Percentiles rank a stretch among this genome's conserved stretches.
These are phyloP conservation scores for Pseudohyphozyma bogoriensis DNA, from an alignment of 768 basidiomycete species.

Conservation along the genomic window DNA sequence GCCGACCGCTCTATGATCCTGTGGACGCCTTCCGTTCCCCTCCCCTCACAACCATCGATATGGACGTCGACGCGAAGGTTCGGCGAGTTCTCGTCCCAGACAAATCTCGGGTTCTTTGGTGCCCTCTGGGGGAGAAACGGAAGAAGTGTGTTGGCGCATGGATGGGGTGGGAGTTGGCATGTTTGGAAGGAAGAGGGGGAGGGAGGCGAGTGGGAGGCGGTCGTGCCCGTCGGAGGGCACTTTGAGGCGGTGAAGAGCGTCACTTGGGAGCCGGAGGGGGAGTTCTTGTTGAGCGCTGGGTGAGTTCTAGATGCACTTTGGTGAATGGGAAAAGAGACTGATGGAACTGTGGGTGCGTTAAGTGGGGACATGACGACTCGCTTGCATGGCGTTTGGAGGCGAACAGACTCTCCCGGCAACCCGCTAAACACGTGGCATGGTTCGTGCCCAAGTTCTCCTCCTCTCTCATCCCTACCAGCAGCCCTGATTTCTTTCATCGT, in stretches of 20 bases:
- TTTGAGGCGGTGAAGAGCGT: constrained; percentile 66
- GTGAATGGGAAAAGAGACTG: not conserved
- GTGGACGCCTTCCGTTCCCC: constrained; percentile 63
- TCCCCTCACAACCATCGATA: constrained; percentile 37
- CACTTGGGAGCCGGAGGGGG: constrained; percentile 75
- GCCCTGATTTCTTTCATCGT: not conserved
- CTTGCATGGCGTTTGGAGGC: constrained; percentile 57
- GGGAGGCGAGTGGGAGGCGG: constrained; percentile 54
- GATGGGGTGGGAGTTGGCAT: constrained; percentile 91
- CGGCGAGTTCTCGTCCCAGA: constrained; percentile 82
- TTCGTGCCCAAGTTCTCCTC: constrained; percentile 6
- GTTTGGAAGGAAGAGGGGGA: constrained; percentile 53
- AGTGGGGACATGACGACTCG: constrained; percentile 88
- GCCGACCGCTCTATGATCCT: constrained; percentile 91
- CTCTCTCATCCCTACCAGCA: not conserved
- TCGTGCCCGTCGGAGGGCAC: constrained; percentile 77
- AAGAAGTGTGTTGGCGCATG: constrained; percentile 64
- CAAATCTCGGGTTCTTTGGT: constrained; percentile 81
- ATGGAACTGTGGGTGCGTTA: constrained; percentile 1
- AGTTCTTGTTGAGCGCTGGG: constrained; percentile 79
- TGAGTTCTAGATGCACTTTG: constrained; percentile 39
- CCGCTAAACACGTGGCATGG: constrained; percentile 53
- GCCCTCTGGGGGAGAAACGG: constrained; percentile 65
- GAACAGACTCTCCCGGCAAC: not conserved
- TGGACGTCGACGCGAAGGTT: constrained; percentile 89